Percentiles rank a stretch among this genome's conserved stretches.
These are phyloP conservation scores for Hericium erinaceus DNA, from an alignment of 768 basidiomycete species.

Conservation along the genomic window DNA sequence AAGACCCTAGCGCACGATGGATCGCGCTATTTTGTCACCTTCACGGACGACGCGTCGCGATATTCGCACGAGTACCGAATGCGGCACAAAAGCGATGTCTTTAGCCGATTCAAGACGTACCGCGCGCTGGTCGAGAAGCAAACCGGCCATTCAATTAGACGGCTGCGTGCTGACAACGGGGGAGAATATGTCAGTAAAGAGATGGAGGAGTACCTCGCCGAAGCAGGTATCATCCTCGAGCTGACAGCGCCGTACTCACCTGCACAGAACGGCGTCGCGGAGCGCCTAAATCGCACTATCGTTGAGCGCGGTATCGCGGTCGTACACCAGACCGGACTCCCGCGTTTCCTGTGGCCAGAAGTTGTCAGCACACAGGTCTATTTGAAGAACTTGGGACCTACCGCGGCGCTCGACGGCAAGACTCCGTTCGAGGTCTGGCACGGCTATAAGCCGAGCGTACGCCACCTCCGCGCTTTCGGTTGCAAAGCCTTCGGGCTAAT, in stretches of 20 bases:
- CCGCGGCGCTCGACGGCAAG: no score
- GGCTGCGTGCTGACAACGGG: neutral
- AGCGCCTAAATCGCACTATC: slow-evolving; percentile 27
- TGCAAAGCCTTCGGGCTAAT: no score
- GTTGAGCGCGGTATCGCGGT: slow-evolving; percentile 9
- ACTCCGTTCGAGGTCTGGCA: no score
- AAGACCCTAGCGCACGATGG: neutral
- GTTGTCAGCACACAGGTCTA: no score
- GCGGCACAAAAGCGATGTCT: slow-evolving; percentile 3
- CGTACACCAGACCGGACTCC: slow-evolving; percentile 2
- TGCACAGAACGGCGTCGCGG: slow-evolving; percentile 28
- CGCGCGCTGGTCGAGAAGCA: neutral
- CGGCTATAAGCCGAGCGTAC: no score
- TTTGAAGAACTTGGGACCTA: no score
- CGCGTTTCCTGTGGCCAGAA: neutral
- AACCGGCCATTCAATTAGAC: neutral
- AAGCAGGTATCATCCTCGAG: neutral
- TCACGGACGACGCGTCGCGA: slow-evolving; percentile 6
- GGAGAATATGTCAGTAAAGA: neutral
- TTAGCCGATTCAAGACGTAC: neutral
- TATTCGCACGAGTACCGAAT: slow-evolving; percentile 3
- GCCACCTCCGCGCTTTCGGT: no score
- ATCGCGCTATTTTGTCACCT: slow-evolving; percentile 5
- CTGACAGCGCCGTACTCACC: slow-evolving; percentile 27
- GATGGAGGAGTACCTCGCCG: neutral